Evolutionary conservation across 345 rosid species (phyloP), one percentile per base, ranked within the genome.

Genomic region (Linum usitatissimum): DNA sequence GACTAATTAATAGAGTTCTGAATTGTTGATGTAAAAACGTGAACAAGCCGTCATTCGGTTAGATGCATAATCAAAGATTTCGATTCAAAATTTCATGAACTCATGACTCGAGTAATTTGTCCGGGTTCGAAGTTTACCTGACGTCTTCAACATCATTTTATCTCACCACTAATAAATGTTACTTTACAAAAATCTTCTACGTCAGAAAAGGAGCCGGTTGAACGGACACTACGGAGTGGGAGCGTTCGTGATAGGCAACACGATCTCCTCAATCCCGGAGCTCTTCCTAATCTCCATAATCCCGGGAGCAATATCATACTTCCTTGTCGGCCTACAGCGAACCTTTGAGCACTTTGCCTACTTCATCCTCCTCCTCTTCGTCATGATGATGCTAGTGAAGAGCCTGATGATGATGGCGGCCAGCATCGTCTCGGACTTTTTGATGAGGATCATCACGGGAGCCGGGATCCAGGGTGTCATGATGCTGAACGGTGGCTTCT

Each of bases 391-490:
- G 73, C 62, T 82, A 4, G 84, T 79, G 0, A 84, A 82, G 66
- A 77, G 86, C 76, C 40, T 82, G 18, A 82, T 82, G 86, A 82
- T 82, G 86, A 75, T 73, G 6, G 81, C 79, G 15, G 86, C 86
- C 3, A 79, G 86, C 57, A 42, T 77, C 0, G 84, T 79, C 10
- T 86, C 85, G 0, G 72, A 81, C 66, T 84, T 79, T 65, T 70
- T 84, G 18, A 81, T 81, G 86, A 82, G 86, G 15, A 77, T 84
- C 20, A 77, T 84, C 7, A 74, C 79, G 0, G 82, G 88, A 0
- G 85, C 82, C 0, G 84, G 84, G 53, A 75, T 80, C 20, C 83
- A 75, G 57, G 84, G 83, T 0, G 68, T 83, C 59, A 80, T 83
- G 83, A 73, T 83, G 68, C 28, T 83, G 9, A 58, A 63, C 13